Percentiles rank a stretch among this genome's conserved stretches.
Evolutionary conservation across 148 eudicot genomes (phyloP).

Genomic region (Rhododendron griersonianum): DNA sequence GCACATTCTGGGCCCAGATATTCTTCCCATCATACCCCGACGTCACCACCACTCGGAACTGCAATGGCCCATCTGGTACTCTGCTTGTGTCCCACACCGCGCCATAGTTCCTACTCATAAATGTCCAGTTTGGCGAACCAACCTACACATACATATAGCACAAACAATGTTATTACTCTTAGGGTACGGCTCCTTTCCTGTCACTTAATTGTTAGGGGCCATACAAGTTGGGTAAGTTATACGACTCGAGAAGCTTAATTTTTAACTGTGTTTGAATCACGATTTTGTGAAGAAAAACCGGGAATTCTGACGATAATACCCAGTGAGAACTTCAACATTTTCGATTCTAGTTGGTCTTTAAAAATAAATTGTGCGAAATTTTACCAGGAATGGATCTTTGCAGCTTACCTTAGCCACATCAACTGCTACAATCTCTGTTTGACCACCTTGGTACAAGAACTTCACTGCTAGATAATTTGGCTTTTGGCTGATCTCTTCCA

Average conservation of each 20-base stretch:
- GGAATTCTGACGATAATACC: not conserved
- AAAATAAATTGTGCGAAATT: not conserved
- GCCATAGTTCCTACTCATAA: slow-evolving; percentile 57
- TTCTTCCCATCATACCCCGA: slow-evolving; percentile 65
- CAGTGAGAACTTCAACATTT: not conserved
- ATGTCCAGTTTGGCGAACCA: slow-evolving; percentile 49
- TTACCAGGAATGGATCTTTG: not conserved
- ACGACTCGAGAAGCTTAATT: not conserved
- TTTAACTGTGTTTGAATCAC: not conserved
- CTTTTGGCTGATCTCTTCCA: slow-evolving; percentile 62
- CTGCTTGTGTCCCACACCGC: slow-evolving; percentile 69
- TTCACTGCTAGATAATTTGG: slow-evolving; percentile 68
- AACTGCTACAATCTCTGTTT: slow-evolving; percentile 67
- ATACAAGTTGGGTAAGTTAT: not conserved
- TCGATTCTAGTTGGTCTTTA: not conserved
- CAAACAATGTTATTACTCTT: too few relatives aligned
- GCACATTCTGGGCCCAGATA: slow-evolving; percentile 52
- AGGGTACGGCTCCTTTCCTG: not conserved
- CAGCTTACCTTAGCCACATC: slow-evolving; percentile 58
- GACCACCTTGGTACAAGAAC: slow-evolving; percentile 86
- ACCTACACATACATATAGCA: slow-evolving; percentile 27
- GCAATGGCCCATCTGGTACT: slow-evolving; percentile 60
- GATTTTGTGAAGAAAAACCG: not conserved
- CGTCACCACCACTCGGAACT: slow-evolving; percentile 53
- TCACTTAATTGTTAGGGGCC: too few relatives aligned